phyloP scores from a whole-genome alignment of 2,329 filamentous ascomycete species.

The Ophiostoma piceae region DNA sequence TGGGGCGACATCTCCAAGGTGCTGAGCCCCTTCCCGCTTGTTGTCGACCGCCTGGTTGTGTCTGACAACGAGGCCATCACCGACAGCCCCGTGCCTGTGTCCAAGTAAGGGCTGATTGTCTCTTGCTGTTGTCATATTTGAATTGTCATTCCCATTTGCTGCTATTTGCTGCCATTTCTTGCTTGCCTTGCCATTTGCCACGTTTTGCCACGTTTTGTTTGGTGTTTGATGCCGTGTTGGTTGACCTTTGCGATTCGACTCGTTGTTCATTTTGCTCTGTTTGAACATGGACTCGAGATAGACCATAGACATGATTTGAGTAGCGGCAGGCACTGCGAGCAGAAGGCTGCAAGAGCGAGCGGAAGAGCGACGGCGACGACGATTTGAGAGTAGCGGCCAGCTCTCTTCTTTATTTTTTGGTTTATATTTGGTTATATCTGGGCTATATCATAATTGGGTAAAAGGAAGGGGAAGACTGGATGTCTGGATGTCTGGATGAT shows the following conservation, averaged over 20 bases:
- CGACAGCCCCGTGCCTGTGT: conserved; percentile 31
- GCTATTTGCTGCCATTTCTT: not conserved
- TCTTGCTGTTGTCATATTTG: not conserved
- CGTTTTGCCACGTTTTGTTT: not conserved
- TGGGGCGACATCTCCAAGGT: conserved; percentile 68
- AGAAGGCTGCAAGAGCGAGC: too few relatives aligned
- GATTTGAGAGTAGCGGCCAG: not conserved
- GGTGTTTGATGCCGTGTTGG: not conserved
- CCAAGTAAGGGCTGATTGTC: conserved; percentile 18
- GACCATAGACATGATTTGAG: not conserved
- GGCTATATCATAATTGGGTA: conserved; percentile 4
- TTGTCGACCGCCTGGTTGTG: conserved; percentile 50
- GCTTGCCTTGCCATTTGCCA: not conserved
- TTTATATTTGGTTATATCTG: not conserved
- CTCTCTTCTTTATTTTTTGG: not conserved
- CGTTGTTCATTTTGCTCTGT: not conserved
- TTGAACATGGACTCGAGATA: not conserved
- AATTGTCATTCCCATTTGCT: not conserved
- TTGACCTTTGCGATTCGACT: not conserved
- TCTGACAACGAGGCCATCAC: conserved; percentile 44
- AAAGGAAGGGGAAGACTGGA: not conserved
- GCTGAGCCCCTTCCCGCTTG: conserved; percentile 61
- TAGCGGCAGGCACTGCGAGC: not conserved
- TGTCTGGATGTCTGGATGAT: not conserved
- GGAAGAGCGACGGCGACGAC: not conserved